phyloP scores from a whole-genome alignment of 768 basidiomycete genomes.

The Tricholoma hemisulphureum region DNA sequence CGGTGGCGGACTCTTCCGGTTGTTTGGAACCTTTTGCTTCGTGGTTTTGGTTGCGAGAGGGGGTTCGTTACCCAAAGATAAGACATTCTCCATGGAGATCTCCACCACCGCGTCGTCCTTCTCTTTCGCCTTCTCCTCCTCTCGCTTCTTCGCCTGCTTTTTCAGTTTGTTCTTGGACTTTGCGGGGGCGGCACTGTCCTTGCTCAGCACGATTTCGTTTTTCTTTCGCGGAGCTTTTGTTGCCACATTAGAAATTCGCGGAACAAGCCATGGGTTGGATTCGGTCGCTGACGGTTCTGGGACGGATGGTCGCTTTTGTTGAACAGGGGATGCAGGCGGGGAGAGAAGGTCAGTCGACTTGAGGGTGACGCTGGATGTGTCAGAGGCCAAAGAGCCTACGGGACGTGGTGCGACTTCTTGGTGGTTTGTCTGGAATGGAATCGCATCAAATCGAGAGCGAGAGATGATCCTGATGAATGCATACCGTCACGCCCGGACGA shows the following conservation, averaged over 20 bases:
- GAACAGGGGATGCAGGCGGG: conserved; percentile 35
- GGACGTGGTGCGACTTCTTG: conserved; percentile 15
- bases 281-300: conserved; percentile 17
- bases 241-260: conserved; percentile 24
- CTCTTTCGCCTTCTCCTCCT: conserved; percentile 55
- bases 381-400: conserved; percentile 38
- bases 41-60: conserved; percentile 41
- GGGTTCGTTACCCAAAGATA: conserved; percentile 29
- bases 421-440: conserved; percentile 16
- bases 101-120: conserved; percentile 79
- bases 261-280: conserved; percentile 83
- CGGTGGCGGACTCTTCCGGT: conserved; percentile 37
- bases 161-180: conserved; percentile 77
- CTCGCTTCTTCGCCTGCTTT: conserved; percentile 58
- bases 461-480: conserved; percentile 10
- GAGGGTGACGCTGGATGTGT: conserved; percentile 68
- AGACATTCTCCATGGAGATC: conserved; percentile 58
- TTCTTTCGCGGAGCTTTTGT: conserved; percentile 59
- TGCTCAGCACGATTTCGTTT: conserved; percentile 71
- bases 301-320: conserved; percentile 8
- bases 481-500: conserved; percentile 48
- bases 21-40: conserved; percentile 39
- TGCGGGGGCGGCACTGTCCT: conserved; percentile 54
- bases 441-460: background rate
- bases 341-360: conserved; percentile 55